Base-by-base conservation (phyloP, 108 stramenopile genomes). In the Cyclostephanos invisitatus region DNA sequence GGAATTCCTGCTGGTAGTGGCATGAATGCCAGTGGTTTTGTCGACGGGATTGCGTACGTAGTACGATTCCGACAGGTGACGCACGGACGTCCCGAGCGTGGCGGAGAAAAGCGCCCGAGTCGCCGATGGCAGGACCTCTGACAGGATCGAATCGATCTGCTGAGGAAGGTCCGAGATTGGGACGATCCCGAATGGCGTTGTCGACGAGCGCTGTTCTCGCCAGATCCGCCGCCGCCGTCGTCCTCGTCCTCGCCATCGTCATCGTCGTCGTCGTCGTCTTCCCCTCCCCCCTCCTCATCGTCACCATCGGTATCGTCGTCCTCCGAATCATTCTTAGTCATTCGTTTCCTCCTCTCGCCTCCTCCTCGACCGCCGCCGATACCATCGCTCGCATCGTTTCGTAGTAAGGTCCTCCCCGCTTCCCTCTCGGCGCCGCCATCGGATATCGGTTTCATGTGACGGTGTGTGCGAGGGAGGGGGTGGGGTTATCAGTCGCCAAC, bases 61-160 rank as follows among this genome's bases (percentile, higher is more conserved):
- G 82, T 61, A 98, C 85, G 11, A 81, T 1, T n/a, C n/a, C n/a
- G 97, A 87, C 35, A 98, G 79, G 17, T 90, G 88, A 60, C 87
- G 74, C 22, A 98, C 93, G 7, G 88, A 85, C 9, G 89, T 84
- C 14, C 92, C 95, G 35, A 99, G n/a, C n/a, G n/a, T n/a, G n/a
- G n/a, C n/a, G n/a, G n/a, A n/a, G n/a, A n/a, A n/a, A n/a, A n/a
- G n/a, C n/a, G n/a, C n/a, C n/a, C n/a, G n/a, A n/a, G n/a, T n/a
- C n/a, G n/a, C 92, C 40, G 87, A 79, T 10, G 82, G 21, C 28
- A 92, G 87, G 40, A 94, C 72, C 14, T 90, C 77, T 25, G 82
- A 67, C 28, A 99, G 81, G 54, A 98, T 96, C 37, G 89, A 83
- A 73, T 98, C 99, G 57, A 98, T 95, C 78, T 98, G 97, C n/a